These are phyloP conservation scores for Phaeoacremonium minimum DNA, from an alignment of 2,329 filamentous ascomycete species.

Conservation along the genomic window DNA sequence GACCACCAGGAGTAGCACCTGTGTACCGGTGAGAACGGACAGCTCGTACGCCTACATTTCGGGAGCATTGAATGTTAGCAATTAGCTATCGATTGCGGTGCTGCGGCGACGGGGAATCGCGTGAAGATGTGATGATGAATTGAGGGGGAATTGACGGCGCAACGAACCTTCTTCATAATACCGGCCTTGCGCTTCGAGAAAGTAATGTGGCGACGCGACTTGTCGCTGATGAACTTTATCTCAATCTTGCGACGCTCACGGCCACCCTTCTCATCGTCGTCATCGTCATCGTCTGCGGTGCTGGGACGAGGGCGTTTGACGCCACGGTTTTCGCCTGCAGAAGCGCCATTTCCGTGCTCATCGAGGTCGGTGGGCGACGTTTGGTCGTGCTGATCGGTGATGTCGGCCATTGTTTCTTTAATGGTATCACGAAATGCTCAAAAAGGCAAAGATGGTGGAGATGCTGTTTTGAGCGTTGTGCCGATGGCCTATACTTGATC, in stretches of 20 bases:
- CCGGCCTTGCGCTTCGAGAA: conserved; percentile 99
- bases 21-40: conserved; percentile 94
- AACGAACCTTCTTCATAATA: conserved; percentile 98
- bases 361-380: conserved; percentile 71
- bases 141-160: conserved; percentile 4
- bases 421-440: conserved; percentile 44
- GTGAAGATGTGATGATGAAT: neutral
- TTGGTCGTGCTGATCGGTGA: conserved; percentile 73
- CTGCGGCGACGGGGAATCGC: no score
- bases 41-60: conserved; percentile 76
- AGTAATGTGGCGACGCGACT: conserved; percentile 98
- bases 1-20: conserved; percentile 92
- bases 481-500: conserved; percentile 64
- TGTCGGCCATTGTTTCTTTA: conserved; percentile 64
- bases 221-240: conserved; percentile 99
- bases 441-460: conserved; percentile 56
- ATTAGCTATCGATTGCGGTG: no score
- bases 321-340: conserved; percentile 67
- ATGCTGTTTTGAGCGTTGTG: conserved; percentile 63
- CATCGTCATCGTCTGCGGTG: conserved; percentile 87
- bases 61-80: conserved; percentile 8
- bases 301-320: conserved; percentile 85
- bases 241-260: conserved; percentile 99
- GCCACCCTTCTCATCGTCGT: conserved; percentile 95
- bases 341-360: conserved; percentile 71